These are phyloP conservation scores for Sporodiniella umbellata DNA, from an alignment of 371 early-diverging fungal species.

Conservation along the genomic window DNA sequence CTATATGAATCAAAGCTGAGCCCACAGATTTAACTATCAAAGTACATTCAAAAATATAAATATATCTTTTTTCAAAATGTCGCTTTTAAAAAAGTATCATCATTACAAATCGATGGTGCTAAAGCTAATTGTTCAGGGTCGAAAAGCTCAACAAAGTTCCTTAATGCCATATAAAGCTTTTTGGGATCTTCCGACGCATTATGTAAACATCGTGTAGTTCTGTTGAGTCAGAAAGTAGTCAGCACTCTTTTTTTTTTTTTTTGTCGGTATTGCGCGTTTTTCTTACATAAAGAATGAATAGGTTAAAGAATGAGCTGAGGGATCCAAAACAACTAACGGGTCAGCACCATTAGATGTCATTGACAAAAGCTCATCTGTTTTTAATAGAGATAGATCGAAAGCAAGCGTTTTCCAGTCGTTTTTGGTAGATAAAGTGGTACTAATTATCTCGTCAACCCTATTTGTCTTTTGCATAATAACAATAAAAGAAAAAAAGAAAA, in stretches of 20 bases:
- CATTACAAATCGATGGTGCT: slow-evolving; percentile 45
- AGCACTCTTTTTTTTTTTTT: no score
- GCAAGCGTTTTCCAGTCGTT: slow-evolving; percentile 11
- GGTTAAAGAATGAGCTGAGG: slow-evolving; percentile 47
- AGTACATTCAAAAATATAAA: background rate
- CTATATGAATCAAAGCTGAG: slow-evolving; percentile 43
- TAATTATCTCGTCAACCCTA: slow-evolving; percentile 41
- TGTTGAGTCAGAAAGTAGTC: slow-evolving; percentile 8
- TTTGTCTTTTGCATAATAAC: background rate
- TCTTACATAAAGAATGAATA: slow-evolving; percentile 62
- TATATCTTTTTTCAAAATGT: background rate
- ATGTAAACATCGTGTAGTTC: slow-evolving; percentile 38
- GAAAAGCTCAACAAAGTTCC: slow-evolving; percentile 46
- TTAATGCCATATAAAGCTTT: slow-evolving; percentile 27
- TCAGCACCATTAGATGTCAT: slow-evolving; percentile 42
- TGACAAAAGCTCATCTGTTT: slow-evolving; percentile 26
- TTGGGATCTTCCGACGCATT: slow-evolving; percentile 23
- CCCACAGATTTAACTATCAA: slow-evolving; percentile 39
- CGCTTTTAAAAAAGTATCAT: background rate
- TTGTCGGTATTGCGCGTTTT: no score
- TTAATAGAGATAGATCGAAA: slow-evolving; percentile 30
- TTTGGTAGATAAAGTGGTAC: slow-evolving; percentile 28
- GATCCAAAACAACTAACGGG: slow-evolving; percentile 58
- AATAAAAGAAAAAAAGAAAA: background rate
- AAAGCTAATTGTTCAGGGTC: slow-evolving; percentile 40